Conservation (phyloP, 1,284 basidiomycete species). For the Cerioporus squamosus region DNA sequence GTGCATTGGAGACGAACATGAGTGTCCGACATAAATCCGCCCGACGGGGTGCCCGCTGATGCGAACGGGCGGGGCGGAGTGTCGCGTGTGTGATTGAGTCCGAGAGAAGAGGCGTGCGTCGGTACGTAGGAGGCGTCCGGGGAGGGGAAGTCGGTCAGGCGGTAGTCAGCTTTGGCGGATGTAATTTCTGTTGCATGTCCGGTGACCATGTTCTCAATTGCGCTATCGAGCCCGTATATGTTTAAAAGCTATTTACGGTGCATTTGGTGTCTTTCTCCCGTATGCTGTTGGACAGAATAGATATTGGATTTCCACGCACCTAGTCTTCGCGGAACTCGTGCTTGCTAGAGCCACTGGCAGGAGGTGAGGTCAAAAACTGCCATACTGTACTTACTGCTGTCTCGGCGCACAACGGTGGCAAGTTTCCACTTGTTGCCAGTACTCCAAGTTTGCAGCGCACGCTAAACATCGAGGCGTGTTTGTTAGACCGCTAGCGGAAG, state of each 20-base stretch:
- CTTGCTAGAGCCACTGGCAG: too few species aligned
- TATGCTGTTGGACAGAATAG: too few species aligned
- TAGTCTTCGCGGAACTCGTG: too few species aligned
- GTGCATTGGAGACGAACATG: not conserved
- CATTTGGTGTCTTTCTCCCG: not conserved
- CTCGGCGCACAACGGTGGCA: too few species aligned
- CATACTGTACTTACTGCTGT: too few species aligned
- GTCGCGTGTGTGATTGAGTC: constrained; percentile 11
- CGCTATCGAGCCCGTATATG: not conserved
- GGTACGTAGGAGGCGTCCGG: not conserved
- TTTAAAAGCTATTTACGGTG: not conserved
- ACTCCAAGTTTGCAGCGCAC: too few species aligned
- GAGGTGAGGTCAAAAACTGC: too few species aligned
- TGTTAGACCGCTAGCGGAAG: too few species aligned
- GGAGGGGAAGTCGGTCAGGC: constrained; percentile 1
- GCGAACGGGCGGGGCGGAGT: not conserved
- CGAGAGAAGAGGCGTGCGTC: constrained; percentile 1
- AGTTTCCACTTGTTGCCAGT: too few species aligned
- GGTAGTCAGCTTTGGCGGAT: not conserved
- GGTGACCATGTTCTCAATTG: constrained; percentile 5
- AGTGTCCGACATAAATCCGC: constrained; percentile 14
- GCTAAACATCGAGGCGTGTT: too few species aligned
- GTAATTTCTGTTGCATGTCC: constrained; percentile 4
- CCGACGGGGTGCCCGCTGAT: constrained; percentile 13
- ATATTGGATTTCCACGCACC: too few species aligned